Conservation (phyloP, 208 protist genomes). For the Leishmania tarentolae region DNA sequence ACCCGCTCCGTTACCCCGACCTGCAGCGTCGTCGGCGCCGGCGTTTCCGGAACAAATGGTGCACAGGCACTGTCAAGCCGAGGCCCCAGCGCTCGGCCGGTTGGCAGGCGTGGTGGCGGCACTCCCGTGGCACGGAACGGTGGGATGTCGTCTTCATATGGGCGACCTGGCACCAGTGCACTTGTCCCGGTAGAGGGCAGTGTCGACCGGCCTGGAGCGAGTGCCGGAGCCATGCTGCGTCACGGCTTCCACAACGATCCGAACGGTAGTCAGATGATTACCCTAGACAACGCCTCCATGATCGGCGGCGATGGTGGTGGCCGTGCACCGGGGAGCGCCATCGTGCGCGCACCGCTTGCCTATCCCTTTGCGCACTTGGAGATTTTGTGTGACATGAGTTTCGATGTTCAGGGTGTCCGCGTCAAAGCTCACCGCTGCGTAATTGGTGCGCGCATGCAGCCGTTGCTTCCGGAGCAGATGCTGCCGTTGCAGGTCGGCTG, state of each 20-base stretch:
- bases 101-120: conserved; percentile 12
- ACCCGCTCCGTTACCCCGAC: conserved; percentile 35
- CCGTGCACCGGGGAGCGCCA: conserved; percentile 12
- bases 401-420: conserved; percentile 83
- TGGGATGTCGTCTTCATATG: conserved; percentile 22
- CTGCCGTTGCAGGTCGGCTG: conserved; percentile 78
- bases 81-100: conserved; percentile 16
- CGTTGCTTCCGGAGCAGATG: conserved; percentile 77
- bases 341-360: conserved; percentile 54
- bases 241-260: conserved; percentile 26
- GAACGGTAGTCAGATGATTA: conserved; percentile 24
- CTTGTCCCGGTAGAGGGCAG: conserved; percentile 34
- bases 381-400: conserved; percentile 82
- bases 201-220: conserved; percentile 31
- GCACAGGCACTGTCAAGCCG: conserved; percentile 16
- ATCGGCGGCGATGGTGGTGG: conserved; percentile 4
- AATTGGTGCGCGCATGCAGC: conserved; percentile 80
- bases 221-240: conserved; percentile 16
- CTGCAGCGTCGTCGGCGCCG: conserved; percentile 10
- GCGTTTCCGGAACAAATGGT: background rate
- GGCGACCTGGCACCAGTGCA: conserved; percentile 14
- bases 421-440: conserved; percentile 90
- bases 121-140: conserved; percentile 1
- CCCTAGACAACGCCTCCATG: conserved; percentile 23
- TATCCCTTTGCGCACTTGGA: conserved; percentile 88